Evolutionary conservation across 73 alveolate genomes (phyloP).

Genomic region (Diophrys sp.): DNA sequence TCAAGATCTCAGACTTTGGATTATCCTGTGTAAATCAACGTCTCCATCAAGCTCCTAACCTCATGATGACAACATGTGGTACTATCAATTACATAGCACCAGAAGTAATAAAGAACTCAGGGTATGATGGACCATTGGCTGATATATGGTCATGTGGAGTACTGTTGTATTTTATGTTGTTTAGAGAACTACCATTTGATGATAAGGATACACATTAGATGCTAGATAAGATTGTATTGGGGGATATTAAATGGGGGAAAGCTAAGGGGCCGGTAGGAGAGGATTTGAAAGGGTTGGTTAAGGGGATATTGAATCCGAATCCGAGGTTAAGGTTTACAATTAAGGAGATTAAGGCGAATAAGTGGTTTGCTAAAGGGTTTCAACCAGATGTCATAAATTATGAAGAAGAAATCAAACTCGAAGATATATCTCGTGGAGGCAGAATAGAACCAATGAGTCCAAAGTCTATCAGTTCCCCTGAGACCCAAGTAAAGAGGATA

Average conservation of each 20-base stretch:
- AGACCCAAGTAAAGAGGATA: too few species aligned
- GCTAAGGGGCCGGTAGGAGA: slow-evolving; percentile 9
- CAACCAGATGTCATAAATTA: neutral
- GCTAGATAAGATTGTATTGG: slow-evolving; percentile 40
- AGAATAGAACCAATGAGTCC: neutral
- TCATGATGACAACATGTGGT: slow-evolving; percentile 58
- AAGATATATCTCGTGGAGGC: neutral
- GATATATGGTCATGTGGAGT: slow-evolving; percentile 53
- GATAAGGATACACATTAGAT: slow-evolving; percentile 47
- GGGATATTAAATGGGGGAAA: slow-evolving; percentile 17
- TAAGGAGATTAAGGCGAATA: slow-evolving; percentile 72
- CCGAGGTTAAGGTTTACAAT: slow-evolving; percentile 86
- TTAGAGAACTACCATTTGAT: slow-evolving; percentile 46
- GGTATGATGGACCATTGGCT: slow-evolving; percentile 16
- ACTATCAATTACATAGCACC: slow-evolving; percentile 49
- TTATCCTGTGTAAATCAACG: slow-evolving; percentile 32
- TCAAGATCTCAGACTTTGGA: slow-evolving; percentile 74
- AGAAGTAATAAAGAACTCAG: slow-evolving; percentile 16
- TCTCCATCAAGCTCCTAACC: slow-evolving; percentile 41
- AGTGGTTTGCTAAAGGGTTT: slow-evolving; percentile 71
- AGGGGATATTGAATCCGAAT: slow-evolving; percentile 77
- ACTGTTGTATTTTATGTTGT: slow-evolving; percentile 54
- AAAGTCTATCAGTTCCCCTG: neutral
- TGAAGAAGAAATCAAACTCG: neutral
- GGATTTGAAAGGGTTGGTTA: slow-evolving; percentile 72